A percentile compares a stretch with the other conserved stretches of the same genome.
phyloP scores from a whole-genome alignment of 2,329 filamentous ascomycete genomes.

The Colletotrichum kahawae region DNA sequence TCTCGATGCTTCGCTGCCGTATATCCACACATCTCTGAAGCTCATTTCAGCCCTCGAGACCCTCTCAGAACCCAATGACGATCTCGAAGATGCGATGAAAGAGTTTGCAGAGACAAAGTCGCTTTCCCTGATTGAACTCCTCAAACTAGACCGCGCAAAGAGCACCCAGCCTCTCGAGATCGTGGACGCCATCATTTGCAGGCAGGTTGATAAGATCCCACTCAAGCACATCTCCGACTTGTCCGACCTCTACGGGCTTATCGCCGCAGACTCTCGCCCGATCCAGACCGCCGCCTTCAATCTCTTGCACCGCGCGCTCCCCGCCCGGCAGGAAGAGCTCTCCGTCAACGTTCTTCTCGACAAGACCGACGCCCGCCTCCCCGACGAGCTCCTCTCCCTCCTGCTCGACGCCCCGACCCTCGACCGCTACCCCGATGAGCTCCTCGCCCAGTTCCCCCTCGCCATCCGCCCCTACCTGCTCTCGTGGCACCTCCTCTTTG shows the following conservation, averaged over 20 bases:
- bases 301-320: constrained; percentile 81
- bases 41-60: constrained; percentile 68
- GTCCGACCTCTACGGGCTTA: constrained; percentile 73
- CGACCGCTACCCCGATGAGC: constrained; percentile 68
- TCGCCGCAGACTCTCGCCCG: constrained; percentile 75
- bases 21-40: constrained; percentile 75
- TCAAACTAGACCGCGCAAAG: constrained; percentile 56
- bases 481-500: constrained; percentile 89
- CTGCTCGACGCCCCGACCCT: constrained; percentile 79
- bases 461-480: constrained; percentile 80
- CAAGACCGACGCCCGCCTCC: constrained; percentile 73
- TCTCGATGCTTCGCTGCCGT: constrained; percentile 58
- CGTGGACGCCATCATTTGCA: constrained; percentile 75
- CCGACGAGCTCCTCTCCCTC: constrained; percentile 84
- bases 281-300: constrained; percentile 84
- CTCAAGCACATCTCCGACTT: constrained; percentile 66
- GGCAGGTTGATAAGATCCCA: constrained; percentile 70
- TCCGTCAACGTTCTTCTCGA: constrained; percentile 79
- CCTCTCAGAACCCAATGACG: constrained; percentile 80
- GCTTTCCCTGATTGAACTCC: constrained; percentile 63
- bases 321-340: constrained; percentile 77
- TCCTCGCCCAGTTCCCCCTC: constrained; percentile 72
- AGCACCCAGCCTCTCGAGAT: constrained; percentile 72
- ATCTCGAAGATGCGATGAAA: constrained; percentile 77
- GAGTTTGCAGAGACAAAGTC: constrained; percentile 62